Percentiles rank a stretch among this genome's conserved stretches.
These are phyloP conservation scores for Lactarius quietus DNA, from an alignment of 768 basidiomycete genomes.

Conservation along the genomic window DNA sequence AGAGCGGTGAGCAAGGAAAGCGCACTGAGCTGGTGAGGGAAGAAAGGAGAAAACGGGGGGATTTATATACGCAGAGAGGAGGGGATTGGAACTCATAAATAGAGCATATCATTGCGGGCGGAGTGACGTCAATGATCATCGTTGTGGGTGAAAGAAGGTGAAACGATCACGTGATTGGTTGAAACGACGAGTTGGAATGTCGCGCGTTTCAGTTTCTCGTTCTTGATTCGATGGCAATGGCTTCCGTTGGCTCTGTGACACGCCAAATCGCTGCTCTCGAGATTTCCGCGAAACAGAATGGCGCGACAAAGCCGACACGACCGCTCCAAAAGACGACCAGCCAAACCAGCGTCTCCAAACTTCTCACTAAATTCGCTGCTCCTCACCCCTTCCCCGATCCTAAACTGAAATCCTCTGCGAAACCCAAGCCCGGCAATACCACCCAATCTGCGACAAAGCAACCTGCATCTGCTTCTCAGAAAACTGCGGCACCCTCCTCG, in stretches of 20 bases:
- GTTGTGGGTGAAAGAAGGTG: neutral
- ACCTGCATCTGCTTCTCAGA: slow-evolving; percentile 12
- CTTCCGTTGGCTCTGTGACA: slow-evolving; percentile 51
- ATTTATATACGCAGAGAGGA: slow-evolving; percentile 1
- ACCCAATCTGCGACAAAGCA: slow-evolving; percentile 34
- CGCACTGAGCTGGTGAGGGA: slow-evolving; percentile 1
- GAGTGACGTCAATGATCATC: slow-evolving; percentile 6
- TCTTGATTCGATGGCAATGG: slow-evolving; percentile 30
- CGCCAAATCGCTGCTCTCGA: slow-evolving; percentile 69
- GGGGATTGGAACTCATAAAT: neutral
- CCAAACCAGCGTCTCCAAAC: slow-evolving; percentile 62
- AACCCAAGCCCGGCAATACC: slow-evolving; percentile 27
- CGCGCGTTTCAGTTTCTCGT: neutral
- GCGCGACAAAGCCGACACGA: slow-evolving; percentile 32
- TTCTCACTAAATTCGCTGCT: slow-evolving; percentile 70
- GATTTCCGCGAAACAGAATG: slow-evolving; percentile 49
- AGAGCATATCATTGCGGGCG: neutral
- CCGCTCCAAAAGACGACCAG: slow-evolving; percentile 52
- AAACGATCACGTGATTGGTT: slow-evolving; percentile 19
- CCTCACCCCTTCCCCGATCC: slow-evolving; percentile 48
- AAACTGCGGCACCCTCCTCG: slow-evolving; percentile 22
- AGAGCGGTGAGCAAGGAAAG: neutral
- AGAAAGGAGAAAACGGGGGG: neutral
- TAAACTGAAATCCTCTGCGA: slow-evolving; percentile 18
- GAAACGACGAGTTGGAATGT: neutral